Conservation (phyloP, 2,329 filamentous ascomycete genomes). For the Aspergillus amoenus region DNA sequence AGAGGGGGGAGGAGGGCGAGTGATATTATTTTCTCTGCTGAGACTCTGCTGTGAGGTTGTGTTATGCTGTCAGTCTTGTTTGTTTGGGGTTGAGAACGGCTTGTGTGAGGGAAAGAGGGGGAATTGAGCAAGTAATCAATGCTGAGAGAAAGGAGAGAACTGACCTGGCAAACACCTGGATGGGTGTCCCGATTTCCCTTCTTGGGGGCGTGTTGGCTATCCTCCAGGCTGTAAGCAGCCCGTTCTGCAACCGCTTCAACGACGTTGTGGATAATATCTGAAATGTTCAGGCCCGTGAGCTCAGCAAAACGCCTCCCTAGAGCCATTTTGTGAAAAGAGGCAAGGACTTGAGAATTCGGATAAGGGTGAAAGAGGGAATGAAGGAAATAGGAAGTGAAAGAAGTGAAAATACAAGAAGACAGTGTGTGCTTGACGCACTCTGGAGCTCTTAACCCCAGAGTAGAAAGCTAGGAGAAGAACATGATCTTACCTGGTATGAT, state of each 20-base stretch:
- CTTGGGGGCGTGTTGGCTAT: conserved; percentile 26
- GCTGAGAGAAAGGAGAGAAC: conserved; percentile 3
- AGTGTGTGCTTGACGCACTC: not conserved
- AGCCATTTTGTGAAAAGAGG: conserved; percentile 6
- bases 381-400: not conserved
- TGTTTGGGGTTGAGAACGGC: not conserved
- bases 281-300: conserved; percentile 10
- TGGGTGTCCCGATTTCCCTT: conserved; percentile 45
- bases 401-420: not conserved
- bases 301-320: conserved; percentile 5
- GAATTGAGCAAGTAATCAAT: not conserved
- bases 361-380: not conserved
- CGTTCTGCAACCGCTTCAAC: conserved; percentile 14
- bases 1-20: not conserved
- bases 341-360: not conserved
- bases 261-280: conserved; percentile 13
- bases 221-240: conserved; percentile 12
- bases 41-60: not conserved
- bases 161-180: conserved; percentile 46
- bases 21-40: not conserved
- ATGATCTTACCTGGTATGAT: not conserved
- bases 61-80: not conserved
- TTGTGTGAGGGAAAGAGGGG: not conserved
- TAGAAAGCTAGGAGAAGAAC: not conserved
- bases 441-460: not conserved